phyloP scores from a whole-genome alignment of 495 filamentous ascomycete genomes.

The Penicillium angulare region DNA sequence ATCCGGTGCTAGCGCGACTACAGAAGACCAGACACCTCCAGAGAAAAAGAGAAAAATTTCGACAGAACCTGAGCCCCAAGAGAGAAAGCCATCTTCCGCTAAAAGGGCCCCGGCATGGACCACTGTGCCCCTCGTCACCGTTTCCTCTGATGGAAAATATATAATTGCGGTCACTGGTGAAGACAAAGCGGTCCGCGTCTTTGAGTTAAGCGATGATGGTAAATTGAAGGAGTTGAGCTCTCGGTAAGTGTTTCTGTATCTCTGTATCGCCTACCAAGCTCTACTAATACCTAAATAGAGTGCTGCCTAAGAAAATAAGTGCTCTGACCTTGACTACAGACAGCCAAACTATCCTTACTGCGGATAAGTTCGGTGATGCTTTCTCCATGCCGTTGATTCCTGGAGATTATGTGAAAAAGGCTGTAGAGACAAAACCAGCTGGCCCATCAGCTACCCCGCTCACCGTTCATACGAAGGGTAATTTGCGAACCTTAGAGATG shows the following conservation, averaged over 20 bases:
- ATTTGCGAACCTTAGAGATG: constrained; percentile 69
- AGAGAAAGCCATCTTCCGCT: constrained; percentile 9
- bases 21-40: constrained; percentile 39
- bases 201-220: constrained; percentile 61
- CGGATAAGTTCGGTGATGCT: constrained; percentile 96
- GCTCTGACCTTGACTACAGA: constrained; percentile 67
- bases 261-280: neutral
- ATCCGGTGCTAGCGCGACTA: constrained; percentile 20
- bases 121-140: constrained; percentile 55
- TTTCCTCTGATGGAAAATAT: constrained; percentile 60
- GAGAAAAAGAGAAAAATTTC: constrained; percentile 54
- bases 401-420: constrained; percentile 27
- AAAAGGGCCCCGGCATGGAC: constrained; percentile 34
- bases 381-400: constrained; percentile 79
- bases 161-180: constrained; percentile 77
- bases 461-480: constrained; percentile 82
- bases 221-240: constrained; percentile 65
- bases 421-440: constrained; percentile 34
- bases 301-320: constrained; percentile 86
- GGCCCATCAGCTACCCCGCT: constrained; percentile 64
- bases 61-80: neutral
- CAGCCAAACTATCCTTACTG: constrained; percentile 68
- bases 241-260: constrained; percentile 51
- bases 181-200: constrained; percentile 87
- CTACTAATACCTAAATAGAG: constrained; percentile 45